These are phyloP conservation scores for Serendipita sp. DNA, from an alignment of 768 basidiomycete genomes.

Conservation along the genomic window DNA sequence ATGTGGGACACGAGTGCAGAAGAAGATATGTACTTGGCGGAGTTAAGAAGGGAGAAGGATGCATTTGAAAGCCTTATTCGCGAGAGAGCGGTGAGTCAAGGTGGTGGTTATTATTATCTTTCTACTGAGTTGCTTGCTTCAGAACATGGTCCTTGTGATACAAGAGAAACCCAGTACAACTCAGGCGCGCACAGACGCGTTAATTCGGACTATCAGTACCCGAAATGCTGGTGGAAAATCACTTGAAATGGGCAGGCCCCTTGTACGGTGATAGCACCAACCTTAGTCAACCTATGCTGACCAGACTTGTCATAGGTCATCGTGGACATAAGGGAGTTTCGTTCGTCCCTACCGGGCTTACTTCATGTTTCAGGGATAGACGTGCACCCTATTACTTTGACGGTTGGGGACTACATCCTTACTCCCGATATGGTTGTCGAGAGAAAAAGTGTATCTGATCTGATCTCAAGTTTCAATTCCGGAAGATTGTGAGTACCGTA, in stretches of 20 bases:
- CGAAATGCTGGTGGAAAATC: slow-evolving; percentile 71
- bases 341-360: slow-evolving; percentile 79
- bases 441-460: slow-evolving; percentile 83
- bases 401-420: slow-evolving; percentile 91
- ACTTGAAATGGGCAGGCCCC: slow-evolving; percentile 45
- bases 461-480: slow-evolving; percentile 86
- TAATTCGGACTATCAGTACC: slow-evolving; percentile 69
- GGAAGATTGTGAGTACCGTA: slow-evolving; percentile 66
- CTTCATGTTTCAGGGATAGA: slow-evolving; percentile 67
- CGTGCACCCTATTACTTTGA: slow-evolving; percentile 82
- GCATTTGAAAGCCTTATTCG: slow-evolving; percentile 85
- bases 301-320: slow-evolving; percentile 44
- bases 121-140: neutral
- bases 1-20: slow-evolving; percentile 85
- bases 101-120: neutral
- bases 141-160: slow-evolving; percentile 87
- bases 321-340: slow-evolving; percentile 93
- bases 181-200: slow-evolving; percentile 26
- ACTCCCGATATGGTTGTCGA: slow-evolving; percentile 94
- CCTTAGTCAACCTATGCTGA: neutral
- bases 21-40: slow-evolving; percentile 88
- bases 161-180: slow-evolving; percentile 21
- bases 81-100: slow-evolving; percentile 61
- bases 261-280: slow-evolving; percentile 24
- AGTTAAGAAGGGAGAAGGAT: slow-evolving; percentile 80